Percentiles rank a stretch among this genome's conserved stretches.
phyloP scores from a whole-genome alignment of 331 rosid genomes.

The Stylosanthes scabra region DNA sequence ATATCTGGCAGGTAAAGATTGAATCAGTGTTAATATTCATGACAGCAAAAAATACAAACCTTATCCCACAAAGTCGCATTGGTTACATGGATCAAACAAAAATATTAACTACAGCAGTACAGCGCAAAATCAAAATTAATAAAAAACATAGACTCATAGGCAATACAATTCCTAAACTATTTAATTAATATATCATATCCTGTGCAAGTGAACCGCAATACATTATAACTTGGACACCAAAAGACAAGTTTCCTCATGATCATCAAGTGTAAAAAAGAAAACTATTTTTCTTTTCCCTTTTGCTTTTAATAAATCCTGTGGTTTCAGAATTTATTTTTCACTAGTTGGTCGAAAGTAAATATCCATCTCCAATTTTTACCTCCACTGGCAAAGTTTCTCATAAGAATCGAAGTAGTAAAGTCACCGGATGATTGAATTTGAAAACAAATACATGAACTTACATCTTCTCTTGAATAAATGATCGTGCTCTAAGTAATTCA shows the following conservation, averaged over 20 bases:
- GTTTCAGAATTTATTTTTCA: conserved; percentile 10
- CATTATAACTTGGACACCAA: background rate
- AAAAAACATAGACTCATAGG: background rate
- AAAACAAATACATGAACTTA: conserved; percentile 47
- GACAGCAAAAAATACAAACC: no score
- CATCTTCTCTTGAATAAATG: conserved; percentile 67
- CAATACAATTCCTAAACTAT: background rate
- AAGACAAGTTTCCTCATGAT: conserved; percentile 4
- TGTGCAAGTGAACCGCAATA: conserved; percentile 14
- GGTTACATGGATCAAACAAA: no score
- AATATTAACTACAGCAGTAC: conserved; percentile 5
- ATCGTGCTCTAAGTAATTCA: conserved; percentile 60
- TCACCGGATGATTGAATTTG: conserved; percentile 9
- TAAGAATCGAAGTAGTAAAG: conserved; percentile 18
- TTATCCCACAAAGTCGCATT: no score
- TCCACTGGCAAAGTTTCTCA: background rate
- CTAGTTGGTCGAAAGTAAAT: background rate
- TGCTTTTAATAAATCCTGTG: background rate
- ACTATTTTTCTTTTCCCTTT: background rate
- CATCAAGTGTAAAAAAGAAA: background rate
- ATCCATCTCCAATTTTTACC: background rate
- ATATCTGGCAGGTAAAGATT: conserved; percentile 53
- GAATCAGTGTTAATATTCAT: conserved; percentile 1
- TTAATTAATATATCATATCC: background rate
- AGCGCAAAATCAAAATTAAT: background rate